Evolutionary conservation across 495 filamentous ascomycete genomes (phyloP), one percentile per base, ranked within the genome.

Genomic region (Cryomyces minteri): DNA sequence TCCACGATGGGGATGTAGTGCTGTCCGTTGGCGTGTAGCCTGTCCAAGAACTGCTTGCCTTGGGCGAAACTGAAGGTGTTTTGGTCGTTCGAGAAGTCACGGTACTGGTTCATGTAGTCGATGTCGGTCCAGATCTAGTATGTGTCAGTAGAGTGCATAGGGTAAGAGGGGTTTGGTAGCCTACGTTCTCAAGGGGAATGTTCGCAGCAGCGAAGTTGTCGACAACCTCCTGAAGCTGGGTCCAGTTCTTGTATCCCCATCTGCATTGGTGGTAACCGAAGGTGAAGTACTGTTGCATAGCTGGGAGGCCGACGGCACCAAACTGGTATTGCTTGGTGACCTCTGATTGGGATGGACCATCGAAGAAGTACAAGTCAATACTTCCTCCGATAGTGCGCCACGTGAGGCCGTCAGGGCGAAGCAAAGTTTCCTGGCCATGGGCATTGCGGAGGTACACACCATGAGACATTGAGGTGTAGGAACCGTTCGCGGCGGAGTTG

Each of bases 1-100:
- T 92, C 85, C n/a, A 94, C 71, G 40, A 94, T 90, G 0, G 83
- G 84, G 6, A 94, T 69, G 45, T 75, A 92, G 52, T 87, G 79
- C 52, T 81, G 80, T 6, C 74, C 70, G 51, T 72, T 71, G 4
- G 62, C 62, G 57, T 88, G 83, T 2, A 94, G 62, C 11, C 65
- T 60, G 0, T 63, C 59, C 9, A 94, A 55, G 55, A 92, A 85
- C 0, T 62, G 60, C 41, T 75, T 66, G 11, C 67, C 73, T 43
- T 67, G 69, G 11, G 50, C 55, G 41, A 70, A 68, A 2, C 62
- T 55, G 46, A 67, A 79, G 0, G 67, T 63, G 41, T 61, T 48
- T 5, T 58, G 57, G 52, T 79, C 76, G 47, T 72, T 72, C 0
- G 69, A 68, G 45, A 79, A 80, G 53, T 79, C 67, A 7, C 73